Base-by-base conservation (phyloP, 2,329 filamentous ascomycete genomes). In the Arthrobotrys sphaeroides region DNA sequence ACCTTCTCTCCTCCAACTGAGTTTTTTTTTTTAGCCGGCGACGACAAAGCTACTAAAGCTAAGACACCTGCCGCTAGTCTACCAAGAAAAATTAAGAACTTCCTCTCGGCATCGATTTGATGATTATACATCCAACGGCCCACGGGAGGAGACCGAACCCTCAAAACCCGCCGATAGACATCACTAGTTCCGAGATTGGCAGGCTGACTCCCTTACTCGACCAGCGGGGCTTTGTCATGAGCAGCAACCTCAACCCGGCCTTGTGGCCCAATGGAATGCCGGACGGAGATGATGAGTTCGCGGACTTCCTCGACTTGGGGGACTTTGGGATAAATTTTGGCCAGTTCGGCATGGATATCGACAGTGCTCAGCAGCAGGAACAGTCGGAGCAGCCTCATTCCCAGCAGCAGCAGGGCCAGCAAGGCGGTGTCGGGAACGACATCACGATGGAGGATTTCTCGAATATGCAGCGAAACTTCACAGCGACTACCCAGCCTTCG, bases 271-370 rank as follows among this genome's bases (percentile, higher is more conserved):
- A 69, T 45, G 47, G 64, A 45, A 69, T 75, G 57, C n/a, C 64
- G 24, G 38, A 28, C 59, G 57, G 40, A 13, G 72, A 75, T 60
- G 72, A 75, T 5, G 72, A 75, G 38, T 75, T 75, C 60, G 64
- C 72, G 20, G 64, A 75, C 53, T 75, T 75, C 45, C 72, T 75
- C 64, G 64, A 75, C 42, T 22, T 75, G 18, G 67, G 59, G 5
- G 72, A 74, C 38, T 74, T 74, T 59, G 61, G 53, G 20, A 61
- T 75, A 57, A 75, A 75, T 53, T 75, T 75, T 18, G 64, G 57
- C 16, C 72, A 75, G 31, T 75, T 69, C 38, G 72, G 64, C 16
- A 69, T 75, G 59, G 72, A 68, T 12, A 62, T 60, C 45, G 72
- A 75, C 10, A 22, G 47, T 10, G 36, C 72, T n/a, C 72, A 64